phyloP scores from a whole-genome alignment of 176 grass and related monocot genomes.

The Oryza meyeriana region DNA sequence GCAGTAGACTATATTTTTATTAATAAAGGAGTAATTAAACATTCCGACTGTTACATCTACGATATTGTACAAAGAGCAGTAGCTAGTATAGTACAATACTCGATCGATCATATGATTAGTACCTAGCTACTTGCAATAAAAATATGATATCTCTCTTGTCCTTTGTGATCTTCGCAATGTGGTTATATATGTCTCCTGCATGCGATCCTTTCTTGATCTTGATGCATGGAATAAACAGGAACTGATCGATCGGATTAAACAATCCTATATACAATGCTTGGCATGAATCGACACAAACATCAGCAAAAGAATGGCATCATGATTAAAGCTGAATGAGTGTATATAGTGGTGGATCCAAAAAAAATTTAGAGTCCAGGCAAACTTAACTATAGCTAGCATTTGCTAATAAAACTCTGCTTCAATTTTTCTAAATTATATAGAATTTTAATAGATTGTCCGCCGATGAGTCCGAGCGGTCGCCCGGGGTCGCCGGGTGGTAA shows the following conservation, averaged over 20 bases:
- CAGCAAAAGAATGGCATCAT: background rate
- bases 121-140: background rate
- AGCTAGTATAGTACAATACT: background rate
- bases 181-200: conserved; percentile 18
- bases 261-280: background rate
- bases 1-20: background rate
- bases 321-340: background rate
- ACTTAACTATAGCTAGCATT: too few species aligned
- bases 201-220: conserved; percentile 24
- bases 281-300: background rate
- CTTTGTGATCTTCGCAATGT: conserved; percentile 33
- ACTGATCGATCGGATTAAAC: conserved; percentile 19
- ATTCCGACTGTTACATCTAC: background rate
- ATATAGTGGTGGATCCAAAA: too few species aligned
- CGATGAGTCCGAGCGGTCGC: too few species aligned
- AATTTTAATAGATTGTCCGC: too few species aligned
- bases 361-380: too few species aligned
- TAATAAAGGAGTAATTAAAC: background rate
- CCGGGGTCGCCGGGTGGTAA: too few species aligned
- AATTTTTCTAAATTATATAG: too few species aligned
- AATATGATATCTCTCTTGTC: conserved; percentile 7
- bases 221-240: conserved; percentile 15
- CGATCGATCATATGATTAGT: conserved; percentile 30
- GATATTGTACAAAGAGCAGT: background rate
- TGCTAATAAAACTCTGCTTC: too few species aligned